These are phyloP conservation scores for Patellaria atrata DNA, from an alignment of 495 filamentous ascomycete species.

Conservation along the genomic window DNA sequence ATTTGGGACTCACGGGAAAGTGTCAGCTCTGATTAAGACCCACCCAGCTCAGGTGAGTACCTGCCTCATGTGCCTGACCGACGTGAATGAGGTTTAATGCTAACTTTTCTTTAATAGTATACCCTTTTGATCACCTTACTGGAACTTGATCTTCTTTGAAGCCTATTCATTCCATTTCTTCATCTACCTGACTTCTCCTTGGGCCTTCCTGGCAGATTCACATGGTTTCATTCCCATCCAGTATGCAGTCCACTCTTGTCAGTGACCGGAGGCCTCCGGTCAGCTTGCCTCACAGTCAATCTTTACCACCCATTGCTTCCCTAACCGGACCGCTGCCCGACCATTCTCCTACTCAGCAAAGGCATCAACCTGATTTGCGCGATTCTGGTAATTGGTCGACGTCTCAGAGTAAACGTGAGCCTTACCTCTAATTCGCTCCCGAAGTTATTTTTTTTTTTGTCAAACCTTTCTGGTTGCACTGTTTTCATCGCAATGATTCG, in stretches of 20 bases:
- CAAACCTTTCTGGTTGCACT: neutral
- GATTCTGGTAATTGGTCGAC: slow-evolving; percentile 25
- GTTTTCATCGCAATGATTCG: neutral
- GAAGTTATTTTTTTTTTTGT: neutral
- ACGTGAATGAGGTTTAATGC: too few species aligned
- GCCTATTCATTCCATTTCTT: slow-evolving; percentile 1
- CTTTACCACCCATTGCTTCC: slow-evolving; percentile 20
- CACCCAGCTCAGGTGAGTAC: too few species aligned
- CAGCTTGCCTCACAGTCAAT: slow-evolving; percentile 14
- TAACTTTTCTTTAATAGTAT: too few species aligned
- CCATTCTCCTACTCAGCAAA: slow-evolving; percentile 13
- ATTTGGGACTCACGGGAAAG: too few species aligned
- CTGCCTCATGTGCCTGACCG: too few species aligned
- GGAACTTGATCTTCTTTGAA: too few species aligned
- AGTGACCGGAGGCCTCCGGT: slow-evolving; percentile 9
- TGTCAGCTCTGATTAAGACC: too few species aligned
- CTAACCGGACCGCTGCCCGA: slow-evolving; percentile 16
- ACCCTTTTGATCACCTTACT: too few species aligned
- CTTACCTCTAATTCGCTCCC: neutral
- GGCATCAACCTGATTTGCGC: slow-evolving; percentile 16
- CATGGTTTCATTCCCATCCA: neutral
- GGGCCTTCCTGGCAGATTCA: slow-evolving; percentile 7
- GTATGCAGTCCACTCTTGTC: slow-evolving; percentile 10
- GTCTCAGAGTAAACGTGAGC: slow-evolving; percentile 25
- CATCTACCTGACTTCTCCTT: neutral